Evolutionary conservation across 108 stramenopile genomes (phyloP).

Genomic region (Skeletonema costatum): DNA sequence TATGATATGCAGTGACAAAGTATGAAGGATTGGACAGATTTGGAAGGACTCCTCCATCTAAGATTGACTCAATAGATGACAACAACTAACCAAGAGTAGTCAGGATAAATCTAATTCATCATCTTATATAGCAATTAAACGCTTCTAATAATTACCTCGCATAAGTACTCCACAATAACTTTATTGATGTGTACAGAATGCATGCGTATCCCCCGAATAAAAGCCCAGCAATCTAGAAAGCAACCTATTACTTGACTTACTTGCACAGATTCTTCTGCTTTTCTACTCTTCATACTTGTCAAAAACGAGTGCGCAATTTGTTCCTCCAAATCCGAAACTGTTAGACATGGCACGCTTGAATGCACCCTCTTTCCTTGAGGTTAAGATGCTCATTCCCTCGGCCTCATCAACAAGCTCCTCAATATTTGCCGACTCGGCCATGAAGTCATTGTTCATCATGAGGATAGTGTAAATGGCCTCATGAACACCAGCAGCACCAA

Average conservation of each 20-base stretch:
- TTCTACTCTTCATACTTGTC: constrained; percentile 87
- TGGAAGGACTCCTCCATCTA: no score
- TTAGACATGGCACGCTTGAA: constrained; percentile 96
- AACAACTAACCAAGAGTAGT: no score
- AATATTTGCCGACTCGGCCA: constrained; percentile 94
- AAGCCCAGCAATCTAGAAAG: background rate
- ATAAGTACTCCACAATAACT: no score
- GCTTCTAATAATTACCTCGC: no score
- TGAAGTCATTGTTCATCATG: constrained; percentile 94
- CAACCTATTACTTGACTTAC: background rate
- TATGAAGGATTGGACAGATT: no score
- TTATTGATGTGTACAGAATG: no score
- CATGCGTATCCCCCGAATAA: background rate
- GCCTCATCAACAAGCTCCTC: constrained; percentile 89
- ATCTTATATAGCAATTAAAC: no score
- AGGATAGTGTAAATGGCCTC: constrained; percentile 96
- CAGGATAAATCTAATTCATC: no score
- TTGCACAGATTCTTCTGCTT: background rate
- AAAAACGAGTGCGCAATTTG: constrained; percentile 97
- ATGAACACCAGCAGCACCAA: constrained; percentile 98
- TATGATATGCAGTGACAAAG: no score
- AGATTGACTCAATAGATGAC: no score
- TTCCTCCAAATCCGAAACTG: constrained; percentile 99
- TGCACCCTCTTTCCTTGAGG: constrained; percentile 86
- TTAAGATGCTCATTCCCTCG: constrained; percentile 93